Percentiles rank a stretch among this genome's conserved stretches.
phyloP scores from a whole-genome alignment of 805 yeast genomes.

The Barnettozyma salicaria region DNA sequence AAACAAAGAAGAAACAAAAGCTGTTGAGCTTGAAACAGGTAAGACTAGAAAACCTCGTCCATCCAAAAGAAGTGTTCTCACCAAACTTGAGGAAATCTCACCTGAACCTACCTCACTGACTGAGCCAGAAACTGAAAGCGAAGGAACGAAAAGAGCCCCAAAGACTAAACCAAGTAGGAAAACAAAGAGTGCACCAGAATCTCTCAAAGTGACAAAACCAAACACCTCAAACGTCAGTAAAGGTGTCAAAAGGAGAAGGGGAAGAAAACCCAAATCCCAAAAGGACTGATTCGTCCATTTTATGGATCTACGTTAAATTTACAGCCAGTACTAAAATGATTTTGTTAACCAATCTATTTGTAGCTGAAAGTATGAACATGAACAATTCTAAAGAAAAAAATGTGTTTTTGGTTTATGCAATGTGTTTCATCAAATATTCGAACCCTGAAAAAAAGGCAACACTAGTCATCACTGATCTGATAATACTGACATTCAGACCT shows the following conservation, averaged over 20 bases:
- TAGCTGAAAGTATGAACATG: neutral
- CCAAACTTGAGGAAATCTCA: no score
- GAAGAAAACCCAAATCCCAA: no score
- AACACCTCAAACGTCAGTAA: slow-evolving; percentile 8
- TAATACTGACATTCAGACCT: slow-evolving; percentile 70
- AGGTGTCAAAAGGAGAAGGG: slow-evolving; percentile 1
- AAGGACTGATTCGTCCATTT: no score
- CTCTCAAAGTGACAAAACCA: neutral
- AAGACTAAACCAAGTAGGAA: neutral
- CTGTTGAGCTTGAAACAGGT: no score
- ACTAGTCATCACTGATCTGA: slow-evolving; percentile 67
- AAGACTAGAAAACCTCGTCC: no score
- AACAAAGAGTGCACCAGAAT: neutral
- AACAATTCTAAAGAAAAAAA: neutral
- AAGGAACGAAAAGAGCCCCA: neutral
- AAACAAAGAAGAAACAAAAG: no score
- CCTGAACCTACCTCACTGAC: no score
- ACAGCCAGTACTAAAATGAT: no score
- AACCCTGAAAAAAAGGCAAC: slow-evolving; percentile 69
- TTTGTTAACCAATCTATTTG: no score
- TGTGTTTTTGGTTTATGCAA: slow-evolving; percentile 36
- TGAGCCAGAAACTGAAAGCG: neutral
- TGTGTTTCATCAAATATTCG: slow-evolving; percentile 58
- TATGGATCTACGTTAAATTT: no score
- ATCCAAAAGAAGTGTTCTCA: no score